phyloP scores from a whole-genome alignment of 345 rosid species.

The Clarkia xantiana region DNA sequence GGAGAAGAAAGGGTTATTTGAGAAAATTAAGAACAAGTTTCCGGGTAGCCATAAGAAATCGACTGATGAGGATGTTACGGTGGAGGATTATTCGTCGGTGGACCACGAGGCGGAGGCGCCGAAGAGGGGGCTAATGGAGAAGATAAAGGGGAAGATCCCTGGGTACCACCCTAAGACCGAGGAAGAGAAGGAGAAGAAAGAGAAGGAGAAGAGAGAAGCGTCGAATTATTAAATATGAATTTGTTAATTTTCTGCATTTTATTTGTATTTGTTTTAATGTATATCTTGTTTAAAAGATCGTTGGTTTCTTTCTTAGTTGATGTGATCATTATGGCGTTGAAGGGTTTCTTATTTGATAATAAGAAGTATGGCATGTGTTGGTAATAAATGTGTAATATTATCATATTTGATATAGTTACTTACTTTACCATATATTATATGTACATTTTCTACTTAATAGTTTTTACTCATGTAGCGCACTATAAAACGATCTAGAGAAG shows the following conservation, averaged over 20 bases:
- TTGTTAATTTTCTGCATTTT: too few relatives aligned
- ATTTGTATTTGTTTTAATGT: not conserved
- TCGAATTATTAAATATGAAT: constrained; percentile 5
- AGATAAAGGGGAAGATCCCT: constrained; percentile 84
- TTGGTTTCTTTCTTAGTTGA: not conserved
- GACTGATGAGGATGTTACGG: constrained; percentile 12
- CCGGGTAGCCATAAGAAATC: constrained; percentile 39
- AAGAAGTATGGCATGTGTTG: not conserved
- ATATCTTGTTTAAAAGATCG: not conserved
- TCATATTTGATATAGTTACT: too few relatives aligned
- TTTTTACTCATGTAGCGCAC: too few relatives aligned
- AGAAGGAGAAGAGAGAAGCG: constrained; percentile 28
- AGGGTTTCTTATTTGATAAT: not conserved
- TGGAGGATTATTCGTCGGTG: constrained; percentile 10
- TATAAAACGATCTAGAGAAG: too few relatives aligned
- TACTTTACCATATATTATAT: too few relatives aligned
- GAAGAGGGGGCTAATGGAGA: constrained; percentile 73
- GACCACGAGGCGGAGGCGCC: constrained; percentile 4
- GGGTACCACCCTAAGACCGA: constrained; percentile 49
- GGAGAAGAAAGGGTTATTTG: constrained; percentile 50
- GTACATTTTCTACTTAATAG: too few relatives aligned
- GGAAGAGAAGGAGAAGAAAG: constrained; percentile 30
- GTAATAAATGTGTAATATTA: too few relatives aligned
- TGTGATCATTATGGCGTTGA: constrained; percentile 1
- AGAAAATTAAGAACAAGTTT: constrained; percentile 49